Conservation (phyloP, 164 flowering plant genomes). For the Kalanchoe fedtschenkoi region DNA sequence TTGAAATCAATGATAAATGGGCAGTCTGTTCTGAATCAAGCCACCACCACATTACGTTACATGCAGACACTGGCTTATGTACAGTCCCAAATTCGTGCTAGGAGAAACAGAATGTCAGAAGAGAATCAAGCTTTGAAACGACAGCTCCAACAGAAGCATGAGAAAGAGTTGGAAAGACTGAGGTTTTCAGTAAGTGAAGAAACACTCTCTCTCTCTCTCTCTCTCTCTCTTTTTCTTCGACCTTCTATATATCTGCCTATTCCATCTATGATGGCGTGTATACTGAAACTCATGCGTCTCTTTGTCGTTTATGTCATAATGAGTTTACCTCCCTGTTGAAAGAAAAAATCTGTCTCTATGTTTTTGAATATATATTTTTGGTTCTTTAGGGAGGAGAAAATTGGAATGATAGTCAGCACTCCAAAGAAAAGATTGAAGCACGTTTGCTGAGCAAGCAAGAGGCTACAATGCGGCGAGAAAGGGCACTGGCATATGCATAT, state of each 20-base stretch:
- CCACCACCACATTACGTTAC: conserved; percentile 37
- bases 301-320: background rate
- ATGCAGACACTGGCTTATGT: conserved; percentile 71
- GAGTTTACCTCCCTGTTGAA: background rate
- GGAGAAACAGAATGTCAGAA: conserved; percentile 64
- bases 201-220: too few relatives aligned
- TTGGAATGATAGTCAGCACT: conserved; percentile 48
- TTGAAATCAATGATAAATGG: conserved; percentile 51
- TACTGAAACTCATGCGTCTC: too few relatives aligned
- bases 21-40: conserved; percentile 53
- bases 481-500: conserved; percentile 62
- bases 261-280: too few relatives aligned
- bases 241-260: too few relatives aligned
- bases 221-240: too few relatives aligned
- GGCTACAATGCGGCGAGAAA: conserved; percentile 62
- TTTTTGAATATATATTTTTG: background rate
- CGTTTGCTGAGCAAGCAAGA: conserved; percentile 36
- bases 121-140: conserved; percentile 61
- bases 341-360: background rate
- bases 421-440: conserved; percentile 58
- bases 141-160: conserved; percentile 46
- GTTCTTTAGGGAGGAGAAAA: conserved; percentile 22
- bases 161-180: conserved; percentile 46
- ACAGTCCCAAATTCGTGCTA: conserved; percentile 58
- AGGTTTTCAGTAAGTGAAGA: conserved; percentile 29